Evolutionary conservation across 2,329 filamentous ascomycete species (phyloP).

Genomic region (Ceratocystis alfenasii): DNA sequence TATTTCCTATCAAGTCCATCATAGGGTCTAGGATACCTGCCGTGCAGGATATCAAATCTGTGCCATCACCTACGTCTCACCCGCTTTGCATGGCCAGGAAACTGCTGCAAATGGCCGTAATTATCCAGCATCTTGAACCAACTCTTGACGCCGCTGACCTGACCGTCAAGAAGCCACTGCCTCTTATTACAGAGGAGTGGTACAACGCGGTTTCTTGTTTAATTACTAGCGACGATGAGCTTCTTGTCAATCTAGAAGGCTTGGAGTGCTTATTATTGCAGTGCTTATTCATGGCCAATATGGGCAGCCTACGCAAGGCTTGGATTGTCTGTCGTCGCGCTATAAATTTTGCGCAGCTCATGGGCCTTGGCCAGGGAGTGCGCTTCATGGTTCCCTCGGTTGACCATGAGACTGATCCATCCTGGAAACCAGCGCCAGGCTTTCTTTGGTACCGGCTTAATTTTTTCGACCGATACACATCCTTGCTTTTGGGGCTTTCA

Average conservation of each 20-base stretch:
- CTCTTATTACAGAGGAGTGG: slow-evolving; percentile 28
- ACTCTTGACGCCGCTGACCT: slow-evolving; percentile 27
- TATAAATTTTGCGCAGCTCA: slow-evolving; percentile 39
- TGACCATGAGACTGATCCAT: slow-evolving; percentile 30
- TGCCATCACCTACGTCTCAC: slow-evolving; percentile 34
- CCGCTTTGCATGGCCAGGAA: slow-evolving; percentile 38
- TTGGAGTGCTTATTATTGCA: slow-evolving; percentile 41
- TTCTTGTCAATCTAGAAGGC: slow-evolving; percentile 41
- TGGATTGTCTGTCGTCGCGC: slow-evolving; percentile 43
- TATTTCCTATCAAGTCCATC: slow-evolving; percentile 28
- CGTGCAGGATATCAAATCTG: slow-evolving; percentile 28
- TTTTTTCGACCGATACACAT: slow-evolving; percentile 39
- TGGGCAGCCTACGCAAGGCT: slow-evolving; percentile 42
- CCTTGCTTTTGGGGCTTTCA: slow-evolving; percentile 40
- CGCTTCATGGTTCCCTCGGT: slow-evolving; percentile 31
- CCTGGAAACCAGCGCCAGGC: slow-evolving; percentile 25
- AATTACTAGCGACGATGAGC: slow-evolving; percentile 41
- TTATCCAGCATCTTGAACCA: slow-evolving; percentile 37
- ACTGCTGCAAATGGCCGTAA: slow-evolving; percentile 36
- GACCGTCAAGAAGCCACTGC: slow-evolving; percentile 24
- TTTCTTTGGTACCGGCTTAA: slow-evolving; percentile 40
- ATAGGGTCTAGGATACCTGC: slow-evolving; percentile 24
- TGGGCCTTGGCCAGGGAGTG: slow-evolving; percentile 35
- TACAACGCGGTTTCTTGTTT: slow-evolving; percentile 29
- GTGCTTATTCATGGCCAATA: slow-evolving; percentile 39